Conservation (phyloP, 257 asterid genomes). For the Solanum verrucosum region DNA sequence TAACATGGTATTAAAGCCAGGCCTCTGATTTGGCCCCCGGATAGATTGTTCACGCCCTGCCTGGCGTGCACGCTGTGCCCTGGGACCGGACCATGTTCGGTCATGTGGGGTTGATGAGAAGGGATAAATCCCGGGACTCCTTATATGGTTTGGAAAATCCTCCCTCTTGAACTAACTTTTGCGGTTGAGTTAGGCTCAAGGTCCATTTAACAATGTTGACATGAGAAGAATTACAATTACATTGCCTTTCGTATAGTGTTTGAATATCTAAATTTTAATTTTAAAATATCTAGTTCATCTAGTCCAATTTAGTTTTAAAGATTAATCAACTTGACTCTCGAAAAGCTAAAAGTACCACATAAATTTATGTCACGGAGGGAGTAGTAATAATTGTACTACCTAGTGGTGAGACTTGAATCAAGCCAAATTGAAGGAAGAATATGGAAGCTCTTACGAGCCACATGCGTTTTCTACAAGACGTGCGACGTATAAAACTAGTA, state of each 20-base stretch:
- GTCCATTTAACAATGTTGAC: no score
- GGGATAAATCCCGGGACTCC: background rate
- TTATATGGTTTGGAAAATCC: background rate
- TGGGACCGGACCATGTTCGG: background rate
- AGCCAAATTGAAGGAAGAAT: background rate
- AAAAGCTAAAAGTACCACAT: background rate
- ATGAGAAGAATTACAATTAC: no score
- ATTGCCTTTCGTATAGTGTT: no score
- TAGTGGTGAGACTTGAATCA: background rate
- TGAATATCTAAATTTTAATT: no score
- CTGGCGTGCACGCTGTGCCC: background rate
- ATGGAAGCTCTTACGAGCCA: background rate
- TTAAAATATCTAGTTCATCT: no score
- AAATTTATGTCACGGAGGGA: background rate
- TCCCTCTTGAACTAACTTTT: background rate
- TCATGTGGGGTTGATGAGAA: background rate
- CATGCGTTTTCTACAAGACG: background rate
- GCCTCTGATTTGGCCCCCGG: background rate
- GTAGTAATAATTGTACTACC: background rate
- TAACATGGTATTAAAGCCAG: background rate
- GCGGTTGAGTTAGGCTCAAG: background rate
- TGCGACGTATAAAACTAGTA: background rate
- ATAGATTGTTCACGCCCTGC: background rate
- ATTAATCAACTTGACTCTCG: background rate
- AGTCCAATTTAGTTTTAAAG: no score